phyloP scores from a whole-genome alignment of 306 rosid species.

The Sindora glabra region DNA sequence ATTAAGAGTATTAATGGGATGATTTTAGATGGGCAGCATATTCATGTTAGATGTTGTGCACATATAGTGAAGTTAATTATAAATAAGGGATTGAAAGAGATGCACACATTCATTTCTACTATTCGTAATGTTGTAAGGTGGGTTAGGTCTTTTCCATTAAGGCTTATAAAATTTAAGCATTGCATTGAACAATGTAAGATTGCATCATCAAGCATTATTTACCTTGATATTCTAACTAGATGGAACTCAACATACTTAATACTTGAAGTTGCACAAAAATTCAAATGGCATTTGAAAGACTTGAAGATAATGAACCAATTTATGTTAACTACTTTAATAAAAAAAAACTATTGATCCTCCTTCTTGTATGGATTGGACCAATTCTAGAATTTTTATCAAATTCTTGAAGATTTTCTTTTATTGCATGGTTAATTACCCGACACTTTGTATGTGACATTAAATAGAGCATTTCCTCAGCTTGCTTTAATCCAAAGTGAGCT shows the following conservation, averaged over 20 bases:
- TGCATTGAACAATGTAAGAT: too few relatives aligned
- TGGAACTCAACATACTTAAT: background rate
- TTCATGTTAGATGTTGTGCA: background rate
- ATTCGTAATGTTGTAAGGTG: background rate
- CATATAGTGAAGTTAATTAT: background rate
- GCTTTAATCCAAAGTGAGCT: too few relatives aligned
- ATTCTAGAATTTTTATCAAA: background rate
- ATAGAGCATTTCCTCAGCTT: background rate
- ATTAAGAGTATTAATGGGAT: background rate
- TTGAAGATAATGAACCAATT: background rate
- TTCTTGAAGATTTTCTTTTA: too few relatives aligned
- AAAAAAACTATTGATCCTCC: too few relatives aligned
- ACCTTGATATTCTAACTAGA: too few relatives aligned
- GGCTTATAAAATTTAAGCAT: too few relatives aligned
- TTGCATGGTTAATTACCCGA: too few relatives aligned
- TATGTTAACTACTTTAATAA: background rate
- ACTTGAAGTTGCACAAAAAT: background rate
- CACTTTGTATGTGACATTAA: background rate
- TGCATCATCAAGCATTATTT: too few relatives aligned
- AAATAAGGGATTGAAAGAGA: background rate
- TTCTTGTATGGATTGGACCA: background rate
- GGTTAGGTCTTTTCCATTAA: background rate
- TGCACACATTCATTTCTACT: background rate
- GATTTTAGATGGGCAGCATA: background rate
- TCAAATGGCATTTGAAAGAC: background rate